Conservation (phyloP, 2,329 filamentous ascomycete species). For the Geoglossum cookeanum region DNA sequence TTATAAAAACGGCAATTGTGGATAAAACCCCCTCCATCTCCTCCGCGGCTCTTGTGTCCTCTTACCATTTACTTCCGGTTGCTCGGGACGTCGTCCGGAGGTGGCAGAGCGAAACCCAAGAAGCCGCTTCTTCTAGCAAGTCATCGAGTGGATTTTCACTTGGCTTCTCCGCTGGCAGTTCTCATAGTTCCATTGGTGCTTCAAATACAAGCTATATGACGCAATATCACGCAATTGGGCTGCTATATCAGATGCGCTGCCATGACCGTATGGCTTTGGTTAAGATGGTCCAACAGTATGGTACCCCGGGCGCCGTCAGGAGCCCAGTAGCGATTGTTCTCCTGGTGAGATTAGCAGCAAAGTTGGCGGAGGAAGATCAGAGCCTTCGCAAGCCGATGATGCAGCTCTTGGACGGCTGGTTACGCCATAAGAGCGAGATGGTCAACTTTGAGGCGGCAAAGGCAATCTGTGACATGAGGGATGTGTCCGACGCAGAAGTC, state of each 20-base stretch:
- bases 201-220: constrained; percentile 88
- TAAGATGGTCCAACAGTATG: constrained; percentile 99
- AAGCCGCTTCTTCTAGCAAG: constrained; percentile 80
- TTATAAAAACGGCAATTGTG: constrained; percentile 98
- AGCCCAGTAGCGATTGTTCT: constrained; percentile 83
- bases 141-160: constrained; percentile 78
- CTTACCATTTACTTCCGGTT: constrained; percentile 92
- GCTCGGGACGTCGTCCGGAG: constrained; percentile 86
- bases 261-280: constrained; percentile 96
- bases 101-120: constrained; percentile 97
- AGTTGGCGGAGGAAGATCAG: constrained; percentile 82
- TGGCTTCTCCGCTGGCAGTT: constrained; percentile 68
- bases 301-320: constrained; percentile 77
- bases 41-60: constrained; percentile 86
- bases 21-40: constrained; percentile 97
- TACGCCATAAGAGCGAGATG: constrained; percentile 98
- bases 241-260: constrained; percentile 92
- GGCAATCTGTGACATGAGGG: constrained; percentile 86
- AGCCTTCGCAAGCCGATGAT: constrained; percentile 90
- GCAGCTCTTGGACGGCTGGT: constrained; percentile 85
- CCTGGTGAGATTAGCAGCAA: constrained; percentile 79
- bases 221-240: constrained; percentile 94
- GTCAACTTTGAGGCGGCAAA: constrained; percentile 98
- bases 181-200: constrained; percentile 48
- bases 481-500: constrained; percentile 82